Conservation (phyloP, 495 filamentous ascomycete species). For the Aspergillus nidulans region DNA sequence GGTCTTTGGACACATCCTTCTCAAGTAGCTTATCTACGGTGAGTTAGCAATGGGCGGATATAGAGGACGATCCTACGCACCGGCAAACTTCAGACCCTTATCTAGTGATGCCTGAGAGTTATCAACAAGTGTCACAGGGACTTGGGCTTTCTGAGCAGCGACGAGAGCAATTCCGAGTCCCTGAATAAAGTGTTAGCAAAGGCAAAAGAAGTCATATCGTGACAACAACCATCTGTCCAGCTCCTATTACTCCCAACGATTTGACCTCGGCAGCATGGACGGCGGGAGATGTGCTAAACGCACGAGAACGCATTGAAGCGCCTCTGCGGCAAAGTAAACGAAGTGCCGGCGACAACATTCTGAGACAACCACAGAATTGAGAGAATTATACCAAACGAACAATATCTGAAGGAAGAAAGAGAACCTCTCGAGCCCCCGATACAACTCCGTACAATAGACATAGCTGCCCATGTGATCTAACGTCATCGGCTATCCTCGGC, state of each 20-base stretch:
- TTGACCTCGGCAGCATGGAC: conserved; percentile 70
- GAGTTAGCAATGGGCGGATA: neutral
- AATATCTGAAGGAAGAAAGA: neutral
- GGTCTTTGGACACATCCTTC: conserved; percentile 83
- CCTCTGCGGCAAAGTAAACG: conserved; percentile 27
- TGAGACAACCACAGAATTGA: neutral
- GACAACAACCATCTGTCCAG: conserved; percentile 80
- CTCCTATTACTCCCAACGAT: conserved; percentile 86
- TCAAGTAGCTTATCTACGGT: conserved; percentile 77
- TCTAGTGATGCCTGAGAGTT: conserved; percentile 80
- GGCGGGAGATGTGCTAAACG: conserved; percentile 42
- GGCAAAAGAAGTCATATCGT: neutral
- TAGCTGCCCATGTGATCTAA: conserved; percentile 26
- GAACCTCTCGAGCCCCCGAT: neutral
- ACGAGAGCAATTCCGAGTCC: conserved; percentile 95
- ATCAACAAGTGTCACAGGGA: conserved; percentile 87
- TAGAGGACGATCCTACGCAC: conserved; percentile 36
- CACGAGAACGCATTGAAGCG: conserved; percentile 31
- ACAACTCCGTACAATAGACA: neutral
- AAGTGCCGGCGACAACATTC: conserved; percentile 35
- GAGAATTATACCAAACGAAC: neutral
- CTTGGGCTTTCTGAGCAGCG: conserved; percentile 75
- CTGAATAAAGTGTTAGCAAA: conserved; percentile 43
- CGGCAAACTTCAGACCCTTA: conserved; percentile 87
- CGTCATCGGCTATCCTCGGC: conserved; percentile 46